Base-by-base conservation (phyloP, 495 filamentous ascomycete species). In the Immersiella caudata region DNA sequence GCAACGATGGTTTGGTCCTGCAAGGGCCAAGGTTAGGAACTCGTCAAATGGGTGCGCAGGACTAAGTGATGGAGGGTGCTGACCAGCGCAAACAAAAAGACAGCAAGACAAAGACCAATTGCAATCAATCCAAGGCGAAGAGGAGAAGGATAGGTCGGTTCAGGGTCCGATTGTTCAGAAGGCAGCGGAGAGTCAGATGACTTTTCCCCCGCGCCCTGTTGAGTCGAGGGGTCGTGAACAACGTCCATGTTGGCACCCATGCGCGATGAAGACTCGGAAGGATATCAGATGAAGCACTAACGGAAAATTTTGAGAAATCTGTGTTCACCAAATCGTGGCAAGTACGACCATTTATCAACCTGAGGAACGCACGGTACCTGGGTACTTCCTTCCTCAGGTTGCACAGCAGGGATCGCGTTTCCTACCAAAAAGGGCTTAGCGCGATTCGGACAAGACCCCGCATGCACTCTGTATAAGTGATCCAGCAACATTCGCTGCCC, bases 1-100 rank as follows among this genome's bases (percentile, higher is more conserved):
- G 79, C 79, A 49, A 81, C 72, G 46, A 82, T 81, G 57, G 72
- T 75, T 62, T 73, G 70, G 61, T 80, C 77, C 21, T 77, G 68
- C 24, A 71, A 67, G 12, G 60, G 78, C 21, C 14, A 27, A 60
- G 3, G 55, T 24, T 14, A 58, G 20, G 2, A 59, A 6, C 12
- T 49, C 49, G 59, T 14, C n/a, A n/a, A n/a, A n/a, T n/a, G n/a
- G n/a, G n/a, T n/a, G n/a, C n/a, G n/a, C n/a, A 62, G 21, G 7
- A 11, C 52, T 56, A 4, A 24, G 33, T 16, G 35, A 3, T 6
- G 1, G 3, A 33, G 18, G 59, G 11, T 8, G 36, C 59, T 1
- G 29, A 62, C 59, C 16, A 62, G 33, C 1, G 59, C 59, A 26
- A 62, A 62, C 2, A 40, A 20, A 24, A 62, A 62, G 33, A 62